Conservation (phyloP, 1,284 basidiomycete species). For the Exobasidium rhododendri region DNA sequence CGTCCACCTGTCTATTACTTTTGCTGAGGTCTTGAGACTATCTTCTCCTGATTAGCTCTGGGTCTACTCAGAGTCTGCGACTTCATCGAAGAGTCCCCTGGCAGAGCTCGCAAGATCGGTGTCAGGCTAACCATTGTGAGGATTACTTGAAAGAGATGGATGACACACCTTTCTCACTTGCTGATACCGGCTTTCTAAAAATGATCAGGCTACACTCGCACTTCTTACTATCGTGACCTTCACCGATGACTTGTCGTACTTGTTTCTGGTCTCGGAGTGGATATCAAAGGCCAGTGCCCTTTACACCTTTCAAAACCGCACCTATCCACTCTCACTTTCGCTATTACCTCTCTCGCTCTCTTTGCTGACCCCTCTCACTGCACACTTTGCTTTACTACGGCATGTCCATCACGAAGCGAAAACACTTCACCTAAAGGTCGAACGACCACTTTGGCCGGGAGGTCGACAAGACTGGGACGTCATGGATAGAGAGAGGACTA, state of each 20-base stretch:
- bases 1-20: too few relatives aligned
- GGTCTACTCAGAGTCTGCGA: background rate
- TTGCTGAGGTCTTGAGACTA: too few relatives aligned
- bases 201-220: background rate
- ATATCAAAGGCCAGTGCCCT: background rate
- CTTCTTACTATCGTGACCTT: background rate
- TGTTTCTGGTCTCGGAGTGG: background rate
- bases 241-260: background rate
- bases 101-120: background rate
- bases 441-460: background rate
- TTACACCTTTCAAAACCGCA: background rate
- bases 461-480: slow-evolving; percentile 1
- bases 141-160: background rate
- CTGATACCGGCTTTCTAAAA: background rate
- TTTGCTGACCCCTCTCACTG: background rate
- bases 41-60: background rate
- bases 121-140: background rate
- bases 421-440: background rate
- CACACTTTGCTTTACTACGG: background rate
- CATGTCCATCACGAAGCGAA: background rate
- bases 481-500: background rate
- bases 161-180: background rate
- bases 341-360: background rate
- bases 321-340: background rate
- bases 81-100: background rate